Evolutionary conservation across 2,329 filamentous ascomycete genomes (phyloP), one percentile per base, ranked within the genome.

Genomic region (Celoporthe dispersa): DNA sequence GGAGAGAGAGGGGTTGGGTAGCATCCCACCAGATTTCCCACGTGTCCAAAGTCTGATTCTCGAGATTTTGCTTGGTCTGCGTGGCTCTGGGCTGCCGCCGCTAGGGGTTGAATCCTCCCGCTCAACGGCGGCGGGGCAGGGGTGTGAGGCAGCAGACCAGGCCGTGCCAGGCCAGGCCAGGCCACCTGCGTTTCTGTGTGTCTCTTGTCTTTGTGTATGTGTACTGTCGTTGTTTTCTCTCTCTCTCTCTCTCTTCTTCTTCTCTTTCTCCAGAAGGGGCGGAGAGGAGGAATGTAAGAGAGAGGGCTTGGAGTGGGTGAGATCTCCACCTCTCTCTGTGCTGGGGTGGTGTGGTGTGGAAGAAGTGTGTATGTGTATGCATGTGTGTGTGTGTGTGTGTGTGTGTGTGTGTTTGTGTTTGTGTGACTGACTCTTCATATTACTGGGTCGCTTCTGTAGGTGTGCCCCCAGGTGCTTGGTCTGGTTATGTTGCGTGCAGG

Each of bases 71-170:
- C 57, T 51, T 67, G 65, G 37, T 39, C 55, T 67, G 62, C 41
- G 37, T 48, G 55, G 14, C 9, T 60, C 60, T 28, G 60, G 22
- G 25, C 12, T 22, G 35, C 48, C 6, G 25, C 12, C 8, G 39
- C 68, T 73, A 72, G 72, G 71, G 44, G 19, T n/a, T 28, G 66
- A 71, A 73, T 70, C 65, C 71, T 71, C 70, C 71, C 71, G 70
- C 70, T 70, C 71, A 72, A 71, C 71, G 69, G 64, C 67, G 70
- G 70, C 71, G 66, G 69, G 60, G 65, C 66, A 68, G 64, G 61
- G 67, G 53, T 70, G 60, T 65, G 64, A 65, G 55, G 64, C 66
- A 41, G 31, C 59, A 25, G 51, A 51, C n/a, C 28, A 51, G 33
- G 33, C 44, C 39, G 5, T 44, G 16, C 44, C 44, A n/a, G 44